Evolutionary conservation across 2,329 filamentous ascomycete genomes (phyloP).

Genomic region (Diaporthe sp.): DNA sequence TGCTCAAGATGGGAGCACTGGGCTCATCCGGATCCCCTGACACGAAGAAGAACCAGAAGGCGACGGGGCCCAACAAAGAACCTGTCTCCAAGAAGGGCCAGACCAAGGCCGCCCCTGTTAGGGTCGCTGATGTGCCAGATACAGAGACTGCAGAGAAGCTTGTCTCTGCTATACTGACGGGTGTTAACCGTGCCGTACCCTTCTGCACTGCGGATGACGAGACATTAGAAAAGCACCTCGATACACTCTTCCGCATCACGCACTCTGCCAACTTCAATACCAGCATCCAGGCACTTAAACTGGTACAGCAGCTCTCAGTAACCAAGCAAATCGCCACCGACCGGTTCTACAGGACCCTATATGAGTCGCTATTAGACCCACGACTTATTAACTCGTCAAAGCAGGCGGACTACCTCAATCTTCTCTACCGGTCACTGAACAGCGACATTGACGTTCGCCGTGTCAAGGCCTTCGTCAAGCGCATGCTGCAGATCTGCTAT

Average conservation of each 20-base stretch:
- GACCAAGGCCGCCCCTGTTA: slow-evolving; percentile 42
- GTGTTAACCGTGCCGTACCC: slow-evolving; percentile 95
- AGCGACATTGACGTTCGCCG: slow-evolving; percentile 89
- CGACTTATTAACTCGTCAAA: slow-evolving; percentile 91
- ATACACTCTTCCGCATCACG: slow-evolving; percentile 94
- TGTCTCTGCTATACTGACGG: slow-evolving; percentile 89
- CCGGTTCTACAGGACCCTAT: slow-evolving; percentile 93
- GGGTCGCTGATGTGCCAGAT: slow-evolving; percentile 54
- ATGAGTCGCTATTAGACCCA: slow-evolving; percentile 93
- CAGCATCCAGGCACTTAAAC: slow-evolving; percentile 91
- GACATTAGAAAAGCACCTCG: slow-evolving; percentile 86
- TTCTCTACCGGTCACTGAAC: slow-evolving; percentile 89
- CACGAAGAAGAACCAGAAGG: slow-evolving; percentile 50
- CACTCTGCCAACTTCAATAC: slow-evolving; percentile 99
- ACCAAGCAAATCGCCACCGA: slow-evolving; percentile 86
- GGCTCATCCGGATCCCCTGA: slow-evolving; percentile 53
- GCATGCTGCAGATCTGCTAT: slow-evolving; percentile 86
- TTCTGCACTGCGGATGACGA: slow-evolving; percentile 86
- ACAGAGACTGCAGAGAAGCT: slow-evolving; percentile 89
- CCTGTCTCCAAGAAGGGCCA: slow-evolving; percentile 43
- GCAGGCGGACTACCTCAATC: slow-evolving; percentile 93
- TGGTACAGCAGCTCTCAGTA: slow-evolving; percentile 91
- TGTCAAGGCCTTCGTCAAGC: slow-evolving; percentile 95
- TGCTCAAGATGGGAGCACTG: slow-evolving; percentile 74
- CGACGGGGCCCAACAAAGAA: slow-evolving; percentile 46